Percentiles rank a stretch among this genome's conserved stretches.
Conservation (phyloP, 2,329 filamentous ascomycete species). For the Hymenoscyphus salicellus region DNA sequence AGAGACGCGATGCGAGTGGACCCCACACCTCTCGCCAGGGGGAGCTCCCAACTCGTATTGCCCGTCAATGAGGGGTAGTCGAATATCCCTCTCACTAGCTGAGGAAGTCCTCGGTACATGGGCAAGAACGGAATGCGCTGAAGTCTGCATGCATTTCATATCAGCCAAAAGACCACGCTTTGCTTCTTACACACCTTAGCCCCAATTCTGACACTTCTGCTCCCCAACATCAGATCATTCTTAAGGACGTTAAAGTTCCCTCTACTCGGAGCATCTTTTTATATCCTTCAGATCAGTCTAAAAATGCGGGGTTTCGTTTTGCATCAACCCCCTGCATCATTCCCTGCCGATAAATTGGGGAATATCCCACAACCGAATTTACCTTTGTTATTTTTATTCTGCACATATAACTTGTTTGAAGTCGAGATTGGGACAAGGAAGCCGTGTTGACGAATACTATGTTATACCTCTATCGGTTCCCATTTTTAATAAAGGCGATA, state of each 20-base stretch:
- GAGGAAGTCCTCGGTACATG: background rate
- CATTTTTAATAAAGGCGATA: background rate
- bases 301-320: slow-evolving; percentile 1
- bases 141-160: background rate
- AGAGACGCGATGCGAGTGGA: background rate
- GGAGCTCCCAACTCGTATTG: background rate
- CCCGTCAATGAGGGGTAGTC: background rate
- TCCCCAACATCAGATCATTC: background rate
- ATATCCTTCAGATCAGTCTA: background rate
- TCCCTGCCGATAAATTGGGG: background rate
- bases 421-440: background rate
- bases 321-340: background rate
- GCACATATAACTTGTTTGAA: background rate
- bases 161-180: background rate
- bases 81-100: background rate
- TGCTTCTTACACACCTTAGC: background rate
- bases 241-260: background rate
- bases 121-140: no score
- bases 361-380: no score
- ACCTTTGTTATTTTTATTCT: background rate
- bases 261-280: background rate
- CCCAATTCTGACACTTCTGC: background rate
- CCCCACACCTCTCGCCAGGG: background rate
- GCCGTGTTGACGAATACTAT: background rate
- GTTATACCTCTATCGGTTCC: background rate